A percentile compares a stretch with the other conserved stretches of the same genome.
Evolutionary conservation across 768 basidiomycete genomes (phyloP).

Genomic region (Termitomyces sp.): DNA sequence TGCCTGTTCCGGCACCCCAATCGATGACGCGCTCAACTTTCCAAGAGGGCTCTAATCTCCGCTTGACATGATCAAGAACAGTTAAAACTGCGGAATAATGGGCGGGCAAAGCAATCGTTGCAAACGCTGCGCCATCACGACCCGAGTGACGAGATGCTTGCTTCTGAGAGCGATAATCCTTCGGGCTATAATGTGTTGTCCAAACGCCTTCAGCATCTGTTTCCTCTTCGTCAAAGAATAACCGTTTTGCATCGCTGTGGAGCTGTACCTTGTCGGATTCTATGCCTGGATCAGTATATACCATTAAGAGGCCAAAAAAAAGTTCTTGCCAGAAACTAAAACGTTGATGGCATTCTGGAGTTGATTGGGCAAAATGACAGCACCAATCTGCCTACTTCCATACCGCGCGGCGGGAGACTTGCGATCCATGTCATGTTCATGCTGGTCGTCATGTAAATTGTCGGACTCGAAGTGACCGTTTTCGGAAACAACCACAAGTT

Average conservation of each 20-base stretch:
- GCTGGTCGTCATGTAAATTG: conserved; percentile 24
- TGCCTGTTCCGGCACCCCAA: conserved; percentile 82
- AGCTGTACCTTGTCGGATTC: conserved; percentile 60
- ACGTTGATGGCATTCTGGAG: conserved; percentile 59
- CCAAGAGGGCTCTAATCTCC: conserved; percentile 60
- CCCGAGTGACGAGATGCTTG: conserved; percentile 55
- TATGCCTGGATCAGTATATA: conserved; percentile 21
- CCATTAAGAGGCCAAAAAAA: not conserved
- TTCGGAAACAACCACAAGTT: conserved; percentile 48
- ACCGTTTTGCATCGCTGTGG: conserved; percentile 66
- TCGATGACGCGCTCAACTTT: conserved; percentile 61
- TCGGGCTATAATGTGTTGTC: conserved; percentile 49
- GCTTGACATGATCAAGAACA: conserved; percentile 66
- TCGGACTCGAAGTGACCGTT: conserved; percentile 28
- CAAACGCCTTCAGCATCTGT: conserved; percentile 34
- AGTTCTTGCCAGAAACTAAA: conserved; percentile 60
- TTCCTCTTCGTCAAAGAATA: conserved; percentile 43
- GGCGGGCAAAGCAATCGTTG: conserved; percentile 78
- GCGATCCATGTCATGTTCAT: conserved; percentile 24
- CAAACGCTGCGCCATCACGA: conserved; percentile 80
- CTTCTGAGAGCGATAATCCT: conserved; percentile 49
- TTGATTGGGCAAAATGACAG: conserved; percentile 68
- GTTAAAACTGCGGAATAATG: conserved; percentile 78
- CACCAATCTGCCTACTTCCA: conserved; percentile 69
- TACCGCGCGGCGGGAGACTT: conserved; percentile 82